phyloP scores from a whole-genome alignment of 441 rosid species.

The Pelargonium australe region DNA sequence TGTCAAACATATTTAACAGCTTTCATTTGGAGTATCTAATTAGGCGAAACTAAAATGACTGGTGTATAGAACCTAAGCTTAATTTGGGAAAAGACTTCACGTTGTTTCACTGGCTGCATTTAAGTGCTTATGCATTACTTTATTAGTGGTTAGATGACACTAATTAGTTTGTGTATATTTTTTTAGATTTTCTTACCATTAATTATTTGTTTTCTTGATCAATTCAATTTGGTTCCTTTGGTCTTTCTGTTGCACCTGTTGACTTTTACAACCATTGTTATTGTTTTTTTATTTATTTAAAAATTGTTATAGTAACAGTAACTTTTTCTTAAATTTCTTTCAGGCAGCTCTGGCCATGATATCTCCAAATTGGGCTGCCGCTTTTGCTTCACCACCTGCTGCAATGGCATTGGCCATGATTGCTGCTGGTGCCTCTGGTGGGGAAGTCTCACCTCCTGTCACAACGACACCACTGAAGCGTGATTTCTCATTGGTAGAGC shows the following conservation, averaged over 20 bases:
- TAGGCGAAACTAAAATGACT: too few relatives aligned
- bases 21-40: too few relatives aligned
- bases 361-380: slow-evolving; percentile 98
- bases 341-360: slow-evolving; percentile 96
- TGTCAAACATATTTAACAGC: too few relatives aligned
- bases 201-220: neutral
- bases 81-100: neutral
- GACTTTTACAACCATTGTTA: neutral
- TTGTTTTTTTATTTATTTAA: neutral
- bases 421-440: slow-evolving; percentile 99
- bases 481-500: slow-evolving; percentile 78
- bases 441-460: slow-evolving; percentile 69
- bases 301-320: slow-evolving; percentile 10
- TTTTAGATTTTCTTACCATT: neutral
- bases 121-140: neutral
- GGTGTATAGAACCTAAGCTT: neutral
- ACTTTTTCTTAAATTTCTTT: slow-evolving; percentile 12
- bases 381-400: slow-evolving; percentile 99
- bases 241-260: neutral
- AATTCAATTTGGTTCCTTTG: neutral
- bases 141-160: neutral
- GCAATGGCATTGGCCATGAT: slow-evolving; percentile 99
- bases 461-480: slow-evolving; percentile 60
- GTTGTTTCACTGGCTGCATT: neutral
- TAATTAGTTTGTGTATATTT: neutral